Evolutionary conservation across 2,329 filamentous ascomycete species (phyloP).

Genomic region (Diaporthe ampelina): DNA sequence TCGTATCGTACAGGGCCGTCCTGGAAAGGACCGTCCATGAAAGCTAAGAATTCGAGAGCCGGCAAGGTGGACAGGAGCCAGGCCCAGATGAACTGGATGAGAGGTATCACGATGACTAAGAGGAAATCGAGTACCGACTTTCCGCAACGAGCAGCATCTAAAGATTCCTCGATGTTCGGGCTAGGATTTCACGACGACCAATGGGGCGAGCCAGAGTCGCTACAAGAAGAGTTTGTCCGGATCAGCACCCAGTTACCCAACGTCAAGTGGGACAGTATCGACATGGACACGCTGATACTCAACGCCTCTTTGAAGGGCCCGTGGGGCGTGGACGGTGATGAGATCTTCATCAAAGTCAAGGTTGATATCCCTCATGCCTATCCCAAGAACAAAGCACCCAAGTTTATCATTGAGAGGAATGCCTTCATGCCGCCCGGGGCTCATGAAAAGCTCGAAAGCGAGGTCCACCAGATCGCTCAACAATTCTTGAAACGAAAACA

Average conservation of each 20-base stretch:
- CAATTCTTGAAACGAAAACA: conserved; percentile 70
- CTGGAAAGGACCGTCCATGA: conserved; percentile 73
- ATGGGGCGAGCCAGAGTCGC: conserved; percentile 72
- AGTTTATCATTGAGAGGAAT: conserved; percentile 73
- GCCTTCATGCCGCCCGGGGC: conserved; percentile 72
- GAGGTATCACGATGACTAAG: conserved; percentile 75
- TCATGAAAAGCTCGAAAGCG: conserved; percentile 65
- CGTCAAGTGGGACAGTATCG: conserved; percentile 74
- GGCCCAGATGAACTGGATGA: conserved; percentile 78
- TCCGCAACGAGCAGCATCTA: conserved; percentile 64
- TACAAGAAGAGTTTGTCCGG: conserved; percentile 75
- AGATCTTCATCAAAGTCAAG: conserved; percentile 73
- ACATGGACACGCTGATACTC: conserved; percentile 72
- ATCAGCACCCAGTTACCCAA: conserved; percentile 74
- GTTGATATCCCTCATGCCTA: conserved; percentile 73
- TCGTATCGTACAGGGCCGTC: conserved; percentile 55
- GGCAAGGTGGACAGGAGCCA: conserved; percentile 62
- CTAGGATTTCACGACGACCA: conserved; percentile 67
- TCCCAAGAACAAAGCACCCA: conserved; percentile 69
- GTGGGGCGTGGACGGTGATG: conserved; percentile 70
- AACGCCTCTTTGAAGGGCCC: conserved; percentile 75
- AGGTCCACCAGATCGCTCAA: conserved; percentile 69
- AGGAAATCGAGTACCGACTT: conserved; percentile 61
- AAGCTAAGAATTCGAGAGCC: conserved; percentile 61
- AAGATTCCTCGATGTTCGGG: conserved; percentile 66